Percentiles rank a stretch among this genome's conserved stretches.
Evolutionary conservation across 345 rosid species (phyloP).

Genomic region (Barbarea vulgaris): DNA sequence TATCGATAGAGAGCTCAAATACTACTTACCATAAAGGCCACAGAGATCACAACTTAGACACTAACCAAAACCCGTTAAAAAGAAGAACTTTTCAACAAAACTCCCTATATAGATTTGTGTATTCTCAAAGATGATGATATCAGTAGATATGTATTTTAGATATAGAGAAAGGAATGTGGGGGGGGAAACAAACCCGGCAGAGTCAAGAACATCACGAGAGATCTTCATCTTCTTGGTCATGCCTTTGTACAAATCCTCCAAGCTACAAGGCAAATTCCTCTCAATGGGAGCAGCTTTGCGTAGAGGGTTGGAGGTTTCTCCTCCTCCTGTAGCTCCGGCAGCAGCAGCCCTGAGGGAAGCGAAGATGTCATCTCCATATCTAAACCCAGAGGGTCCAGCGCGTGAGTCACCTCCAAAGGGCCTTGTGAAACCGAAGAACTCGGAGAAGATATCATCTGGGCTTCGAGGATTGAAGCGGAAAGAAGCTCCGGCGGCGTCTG

Average conservation of each 20-base stretch:
- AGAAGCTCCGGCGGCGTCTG: constrained; percentile 53
- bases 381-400: constrained; percentile 51
- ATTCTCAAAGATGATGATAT: no score
- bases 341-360: constrained; percentile 49
- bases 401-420: constrained; percentile 55
- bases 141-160: neutral
- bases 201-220: constrained; percentile 73
- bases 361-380: constrained; percentile 69
- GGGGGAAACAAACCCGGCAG: constrained; percentile 58
- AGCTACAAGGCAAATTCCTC: constrained; percentile 58
- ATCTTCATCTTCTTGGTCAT: constrained; percentile 84
- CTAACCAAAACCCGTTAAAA: neutral
- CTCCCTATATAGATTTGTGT: neutral
- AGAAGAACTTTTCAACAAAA: neutral
- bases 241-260: constrained; percentile 81
- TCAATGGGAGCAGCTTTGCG: constrained; percentile 67
- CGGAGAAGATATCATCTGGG: constrained; percentile 72
- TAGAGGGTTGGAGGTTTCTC: constrained; percentile 49
- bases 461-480: constrained; percentile 72
- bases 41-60: neutral
- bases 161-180: neutral
- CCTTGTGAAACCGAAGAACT: constrained; percentile 65
- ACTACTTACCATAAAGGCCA: neutral
- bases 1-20: neutral
- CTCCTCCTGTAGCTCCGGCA: constrained; percentile 18